Evolutionary conservation across 2,329 filamentous ascomycete species (phyloP).

Genomic region (Penicillium sp.): DNA sequence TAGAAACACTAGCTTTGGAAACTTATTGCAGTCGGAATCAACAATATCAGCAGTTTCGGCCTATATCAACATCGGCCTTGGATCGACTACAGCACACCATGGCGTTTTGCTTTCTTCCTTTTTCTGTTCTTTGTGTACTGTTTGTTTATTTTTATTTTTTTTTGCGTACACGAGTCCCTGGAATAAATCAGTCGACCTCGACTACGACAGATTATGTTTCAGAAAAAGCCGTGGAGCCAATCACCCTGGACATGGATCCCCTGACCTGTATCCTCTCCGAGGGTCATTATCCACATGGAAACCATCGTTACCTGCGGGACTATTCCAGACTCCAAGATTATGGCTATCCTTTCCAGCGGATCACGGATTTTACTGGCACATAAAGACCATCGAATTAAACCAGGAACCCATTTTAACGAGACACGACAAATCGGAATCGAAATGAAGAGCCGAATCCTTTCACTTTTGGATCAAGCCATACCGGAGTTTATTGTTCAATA

Average conservation of each 20-base stretch:
- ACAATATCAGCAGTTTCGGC: not conserved
- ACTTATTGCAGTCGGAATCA: not conserved
- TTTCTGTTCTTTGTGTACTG: not conserved
- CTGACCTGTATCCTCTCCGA: not conserved
- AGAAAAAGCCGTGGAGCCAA: not conserved
- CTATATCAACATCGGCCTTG: not conserved
- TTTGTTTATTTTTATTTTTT: not conserved
- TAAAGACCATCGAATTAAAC: not conserved
- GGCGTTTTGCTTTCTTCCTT: not conserved
- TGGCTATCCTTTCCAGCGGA: not conserved
- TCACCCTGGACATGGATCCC: not conserved
- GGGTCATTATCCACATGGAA: not conserved
- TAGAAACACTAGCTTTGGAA: not conserved
- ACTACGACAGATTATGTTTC: not conserved
- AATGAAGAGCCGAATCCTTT: not conserved
- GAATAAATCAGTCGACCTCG: not conserved
- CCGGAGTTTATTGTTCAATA: not conserved
- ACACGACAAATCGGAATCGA: not conserved
- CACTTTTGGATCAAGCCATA: not conserved
- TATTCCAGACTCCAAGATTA: not conserved
- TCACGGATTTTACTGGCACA: not conserved
- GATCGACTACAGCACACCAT: not conserved
- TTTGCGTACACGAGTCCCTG: not conserved
- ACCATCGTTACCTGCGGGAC: not conserved
- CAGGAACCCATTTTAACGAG: not conserved